Conservation (phyloP, 148 eudicot genomes). For the Nepenthes mirabilis region DNA sequence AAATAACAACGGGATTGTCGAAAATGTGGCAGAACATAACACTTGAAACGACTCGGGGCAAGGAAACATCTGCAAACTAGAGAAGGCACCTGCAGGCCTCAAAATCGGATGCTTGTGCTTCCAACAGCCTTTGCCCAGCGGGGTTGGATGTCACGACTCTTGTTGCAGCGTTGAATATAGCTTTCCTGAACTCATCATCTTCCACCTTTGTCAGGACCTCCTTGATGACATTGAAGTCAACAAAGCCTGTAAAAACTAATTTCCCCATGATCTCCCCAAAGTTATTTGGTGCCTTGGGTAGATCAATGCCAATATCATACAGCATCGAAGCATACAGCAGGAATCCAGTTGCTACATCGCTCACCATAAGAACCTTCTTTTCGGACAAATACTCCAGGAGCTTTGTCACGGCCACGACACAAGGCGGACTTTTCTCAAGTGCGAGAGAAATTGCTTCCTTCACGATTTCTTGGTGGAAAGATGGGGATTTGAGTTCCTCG, state of each 20-base stretch:
- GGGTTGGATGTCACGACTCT: slow-evolving; percentile 30
- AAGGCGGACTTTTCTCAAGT: slow-evolving; percentile 67
- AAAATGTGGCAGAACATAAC: neutral
- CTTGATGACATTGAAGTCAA: slow-evolving; percentile 44
- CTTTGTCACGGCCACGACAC: slow-evolving; percentile 45
- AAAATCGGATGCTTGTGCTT: slow-evolving; percentile 47
- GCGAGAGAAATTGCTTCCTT: slow-evolving; percentile 69
- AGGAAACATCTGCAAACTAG: slow-evolving; percentile 9
- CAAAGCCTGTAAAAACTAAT: slow-evolving; percentile 37
- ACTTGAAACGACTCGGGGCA: neutral
- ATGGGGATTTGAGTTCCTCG: slow-evolving; percentile 63
- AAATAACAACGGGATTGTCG: neutral
- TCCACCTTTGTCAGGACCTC: slow-evolving; percentile 52
- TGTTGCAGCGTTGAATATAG: slow-evolving; percentile 35
- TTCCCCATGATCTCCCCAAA: slow-evolving; percentile 75
- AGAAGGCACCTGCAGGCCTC: slow-evolving; percentile 61
- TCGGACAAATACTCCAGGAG: slow-evolving; percentile 55
- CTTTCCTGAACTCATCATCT: slow-evolving; percentile 46
- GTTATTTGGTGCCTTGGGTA: slow-evolving; percentile 77
- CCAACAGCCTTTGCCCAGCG: slow-evolving; percentile 41
- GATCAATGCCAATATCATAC: slow-evolving; percentile 74
- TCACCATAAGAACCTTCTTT: slow-evolving; percentile 40
- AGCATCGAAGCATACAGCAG: slow-evolving; percentile 45
- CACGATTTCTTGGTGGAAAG: slow-evolving; percentile 56
- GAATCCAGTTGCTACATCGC: slow-evolving; percentile 54